These are phyloP conservation scores for Aegle marmelos DNA, from an alignment of 345 rosid species.

Conservation along the genomic window DNA sequence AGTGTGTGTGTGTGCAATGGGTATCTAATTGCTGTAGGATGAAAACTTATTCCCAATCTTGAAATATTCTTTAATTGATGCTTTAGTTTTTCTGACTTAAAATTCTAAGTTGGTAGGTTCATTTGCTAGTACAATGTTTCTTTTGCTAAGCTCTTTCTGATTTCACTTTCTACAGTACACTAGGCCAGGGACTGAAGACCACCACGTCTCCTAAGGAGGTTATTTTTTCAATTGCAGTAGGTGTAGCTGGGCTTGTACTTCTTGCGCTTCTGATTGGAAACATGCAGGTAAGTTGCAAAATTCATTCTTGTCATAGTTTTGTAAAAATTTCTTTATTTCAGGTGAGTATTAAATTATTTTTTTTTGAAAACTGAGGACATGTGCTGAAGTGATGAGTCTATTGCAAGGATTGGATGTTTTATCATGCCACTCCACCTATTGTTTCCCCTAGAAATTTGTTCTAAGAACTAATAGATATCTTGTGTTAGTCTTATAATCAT, in stretches of 20 bases:
- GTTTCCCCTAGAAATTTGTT: not conserved
- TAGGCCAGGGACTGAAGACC: slow-evolving; percentile 89
- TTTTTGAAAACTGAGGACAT: not conserved
- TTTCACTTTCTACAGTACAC: slow-evolving; percentile 43
- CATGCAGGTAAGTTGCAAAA: slow-evolving; percentile 52
- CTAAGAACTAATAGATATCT: not conserved
- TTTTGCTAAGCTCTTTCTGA: not conserved
- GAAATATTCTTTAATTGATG: not conserved
- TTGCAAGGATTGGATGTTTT: not conserved
- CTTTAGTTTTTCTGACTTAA: too few relatives aligned
- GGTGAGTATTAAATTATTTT: not conserved
- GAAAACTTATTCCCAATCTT: not conserved
- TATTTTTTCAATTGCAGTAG: slow-evolving; percentile 70
- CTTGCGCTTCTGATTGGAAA: slow-evolving; percentile 83
- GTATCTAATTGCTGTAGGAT: too few relatives aligned
- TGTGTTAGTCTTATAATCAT: not conserved
- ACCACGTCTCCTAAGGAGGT: slow-evolving; percentile 72
- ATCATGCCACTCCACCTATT: not conserved
- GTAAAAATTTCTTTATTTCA: not conserved
- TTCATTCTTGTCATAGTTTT: not conserved
- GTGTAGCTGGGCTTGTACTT: slow-evolving; percentile 70
- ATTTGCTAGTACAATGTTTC: not conserved
- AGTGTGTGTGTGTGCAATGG: not conserved
- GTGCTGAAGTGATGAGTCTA: too few relatives aligned
- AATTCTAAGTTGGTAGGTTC: not conserved